A percentile compares a stretch with the other conserved stretches of the same genome.
Evolutionary conservation across 2,329 filamentous ascomycete genomes (phyloP).

Genomic region (Coniosporium uncinatum): DNA sequence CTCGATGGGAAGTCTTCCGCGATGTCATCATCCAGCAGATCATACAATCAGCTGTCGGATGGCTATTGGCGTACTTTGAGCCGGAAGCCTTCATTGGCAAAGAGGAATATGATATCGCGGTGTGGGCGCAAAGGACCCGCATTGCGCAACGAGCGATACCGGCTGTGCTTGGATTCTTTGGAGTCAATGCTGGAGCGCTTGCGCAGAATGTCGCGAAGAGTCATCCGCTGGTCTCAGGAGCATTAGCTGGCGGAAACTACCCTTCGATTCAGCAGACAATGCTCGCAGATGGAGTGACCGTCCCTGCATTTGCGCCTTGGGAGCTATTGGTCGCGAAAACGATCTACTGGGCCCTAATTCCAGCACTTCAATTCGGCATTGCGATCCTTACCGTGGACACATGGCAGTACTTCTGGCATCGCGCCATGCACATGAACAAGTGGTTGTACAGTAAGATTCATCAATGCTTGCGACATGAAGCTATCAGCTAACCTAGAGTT

Average conservation of each 20-base stretch:
- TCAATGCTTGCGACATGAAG: slow-evolving; percentile 5
- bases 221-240: slow-evolving; percentile 70
- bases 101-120: slow-evolving; percentile 80
- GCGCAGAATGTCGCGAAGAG: slow-evolving; percentile 69
- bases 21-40: slow-evolving; percentile 92
- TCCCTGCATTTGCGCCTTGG: slow-evolving; percentile 78
- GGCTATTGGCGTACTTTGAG: slow-evolving; percentile 66
- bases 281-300: slow-evolving; percentile 43
- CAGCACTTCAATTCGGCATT: slow-evolving; percentile 68
- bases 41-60: slow-evolving; percentile 73
- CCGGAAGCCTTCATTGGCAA: slow-evolving; percentile 68
- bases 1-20: slow-evolving; percentile 78
- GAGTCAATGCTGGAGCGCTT: slow-evolving; percentile 70
- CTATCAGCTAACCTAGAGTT: slow-evolving; percentile 4
- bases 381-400: slow-evolving; percentile 81
- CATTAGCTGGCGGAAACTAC: slow-evolving; percentile 76
- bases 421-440: slow-evolving; percentile 95
- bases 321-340: slow-evolving; percentile 69
- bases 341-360: slow-evolving; percentile 77
- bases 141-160: slow-evolving; percentile 77
- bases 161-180: slow-evolving; percentile 60
- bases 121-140: slow-evolving; percentile 83
- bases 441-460: slow-evolving; percentile 82
- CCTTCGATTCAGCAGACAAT: slow-evolving; percentile 60
- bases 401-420: slow-evolving; percentile 98